A percentile compares a stretch with the other conserved stretches of the same genome.
Conservation (phyloP, 2,329 filamentous ascomycete species). For the Arthrobotrys iridis region DNA sequence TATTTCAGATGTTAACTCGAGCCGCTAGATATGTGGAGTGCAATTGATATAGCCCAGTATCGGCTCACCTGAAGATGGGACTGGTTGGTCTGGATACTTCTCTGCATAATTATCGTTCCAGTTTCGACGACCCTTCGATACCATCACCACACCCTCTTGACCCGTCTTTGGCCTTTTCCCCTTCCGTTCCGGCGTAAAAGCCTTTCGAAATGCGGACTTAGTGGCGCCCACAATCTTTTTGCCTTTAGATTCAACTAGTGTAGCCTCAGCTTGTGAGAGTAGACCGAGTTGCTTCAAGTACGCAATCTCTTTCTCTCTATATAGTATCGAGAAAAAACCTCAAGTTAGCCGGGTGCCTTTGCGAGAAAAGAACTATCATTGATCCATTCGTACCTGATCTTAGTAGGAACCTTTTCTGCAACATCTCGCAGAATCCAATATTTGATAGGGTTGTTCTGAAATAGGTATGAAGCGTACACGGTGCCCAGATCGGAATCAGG, state of each 20-base stretch:
- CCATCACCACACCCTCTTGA: background rate
- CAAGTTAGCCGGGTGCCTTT: too few species aligned
- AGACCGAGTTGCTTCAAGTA: background rate
- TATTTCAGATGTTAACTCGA: background rate
- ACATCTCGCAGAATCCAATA: slow-evolving; percentile 38
- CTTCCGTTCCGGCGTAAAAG: background rate
- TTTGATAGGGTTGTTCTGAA: slow-evolving; percentile 28
- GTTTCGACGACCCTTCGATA: slow-evolving; percentile 8
- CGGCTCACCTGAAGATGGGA: slow-evolving; percentile 17
- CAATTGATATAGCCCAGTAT: too few species aligned
- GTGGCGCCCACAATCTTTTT: background rate
- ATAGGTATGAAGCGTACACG: slow-evolving; percentile 12
- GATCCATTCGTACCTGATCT: slow-evolving; percentile 32
- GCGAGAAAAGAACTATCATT: too few species aligned
- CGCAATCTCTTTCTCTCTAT: slow-evolving; percentile 1
- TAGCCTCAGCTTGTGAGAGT: background rate
- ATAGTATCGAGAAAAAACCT: background rate
- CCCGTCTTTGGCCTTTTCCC: background rate
- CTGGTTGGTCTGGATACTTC: background rate
- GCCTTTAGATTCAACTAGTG: background rate
- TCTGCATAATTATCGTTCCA: slow-evolving; percentile 5
- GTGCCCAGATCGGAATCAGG: background rate
- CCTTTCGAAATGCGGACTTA: background rate
- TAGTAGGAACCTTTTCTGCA: slow-evolving; percentile 41
- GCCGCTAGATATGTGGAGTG: too few species aligned